Evolutionary conservation across 2,329 filamentous ascomycete genomes (phyloP).

Genomic region (Alternaria viburni): DNA sequence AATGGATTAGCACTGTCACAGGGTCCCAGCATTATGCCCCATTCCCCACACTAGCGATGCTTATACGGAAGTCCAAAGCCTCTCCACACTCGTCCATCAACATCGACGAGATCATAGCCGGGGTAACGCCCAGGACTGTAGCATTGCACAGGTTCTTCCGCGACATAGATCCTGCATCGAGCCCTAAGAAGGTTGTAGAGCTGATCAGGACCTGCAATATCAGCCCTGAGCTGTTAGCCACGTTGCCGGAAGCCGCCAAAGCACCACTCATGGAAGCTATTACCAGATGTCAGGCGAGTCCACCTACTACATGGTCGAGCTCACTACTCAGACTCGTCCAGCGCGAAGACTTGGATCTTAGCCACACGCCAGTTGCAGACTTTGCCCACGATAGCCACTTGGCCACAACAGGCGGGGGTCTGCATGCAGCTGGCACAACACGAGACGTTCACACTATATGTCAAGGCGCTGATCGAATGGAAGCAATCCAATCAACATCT

Average conservation of each 20-base stretch:
- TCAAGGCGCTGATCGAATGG: constrained; percentile 66
- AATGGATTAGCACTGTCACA: constrained; percentile 52
- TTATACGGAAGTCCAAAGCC: constrained; percentile 46
- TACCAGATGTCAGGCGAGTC: constrained; percentile 80
- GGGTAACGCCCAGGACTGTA: constrained; percentile 61
- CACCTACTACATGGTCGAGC: constrained; percentile 76
- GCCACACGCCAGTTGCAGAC: constrained; percentile 24
- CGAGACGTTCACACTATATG: constrained; percentile 82
- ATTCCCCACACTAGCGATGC: constrained; percentile 47
- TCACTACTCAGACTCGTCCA: constrained; percentile 77
- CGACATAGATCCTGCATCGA: constrained; percentile 44
- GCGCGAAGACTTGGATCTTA: constrained; percentile 74
- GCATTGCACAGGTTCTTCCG: constrained; percentile 73
- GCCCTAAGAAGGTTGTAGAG: constrained; percentile 71
- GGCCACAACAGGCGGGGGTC: constrained; percentile 13
- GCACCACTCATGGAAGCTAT: constrained; percentile 84
- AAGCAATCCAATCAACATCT: constrained; percentile 76
- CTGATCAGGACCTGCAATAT: constrained; percentile 75
- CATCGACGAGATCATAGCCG: constrained; percentile 43
- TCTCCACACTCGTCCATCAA: constrained; percentile 47
- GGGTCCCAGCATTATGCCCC: constrained; percentile 37
- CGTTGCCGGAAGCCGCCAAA: constrained; percentile 83
- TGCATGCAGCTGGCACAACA: constrained; percentile 24
- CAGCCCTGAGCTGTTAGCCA: constrained; percentile 72
- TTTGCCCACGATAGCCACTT: constrained; percentile 33